Percentiles rank a stretch among this genome's conserved stretches.
Evolutionary conservation across 768 basidiomycete genomes (phyloP).

Genomic region (Suillus luteus): DNA sequence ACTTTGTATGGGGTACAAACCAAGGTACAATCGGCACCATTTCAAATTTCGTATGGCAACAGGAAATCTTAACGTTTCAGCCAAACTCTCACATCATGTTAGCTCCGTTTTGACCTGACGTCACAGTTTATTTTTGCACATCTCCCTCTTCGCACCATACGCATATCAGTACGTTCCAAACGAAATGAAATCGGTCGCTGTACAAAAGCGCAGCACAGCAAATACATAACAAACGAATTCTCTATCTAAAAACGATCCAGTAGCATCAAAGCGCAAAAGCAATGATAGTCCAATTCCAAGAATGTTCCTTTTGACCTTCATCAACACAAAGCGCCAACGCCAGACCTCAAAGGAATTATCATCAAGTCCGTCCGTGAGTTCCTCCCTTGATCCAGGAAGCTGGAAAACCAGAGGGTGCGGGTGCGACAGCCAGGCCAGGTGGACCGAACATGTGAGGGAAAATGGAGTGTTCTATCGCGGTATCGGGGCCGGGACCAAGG

Average conservation of each 20-base stretch:
- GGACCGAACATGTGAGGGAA: conserved; percentile 33
- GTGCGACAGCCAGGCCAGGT: conserved; percentile 10
- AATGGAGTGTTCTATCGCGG: conserved; percentile 30
- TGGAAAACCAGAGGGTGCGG: neutral
- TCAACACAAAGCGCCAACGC: neutral
- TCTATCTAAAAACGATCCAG: neutral
- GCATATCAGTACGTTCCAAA: no score
- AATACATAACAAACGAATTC: neutral
- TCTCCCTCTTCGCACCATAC: no score
- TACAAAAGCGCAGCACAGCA: neutral
- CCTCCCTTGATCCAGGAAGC: neutral
- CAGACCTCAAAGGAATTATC: neutral
- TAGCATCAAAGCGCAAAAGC: neutral
- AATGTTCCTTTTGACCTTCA: neutral
- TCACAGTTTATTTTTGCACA: no score
- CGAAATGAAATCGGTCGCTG: no score
- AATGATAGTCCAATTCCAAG: neutral
- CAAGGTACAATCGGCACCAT: neutral
- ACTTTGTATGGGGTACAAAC: no score
- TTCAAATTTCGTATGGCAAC: neutral
- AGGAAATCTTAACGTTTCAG: no score
- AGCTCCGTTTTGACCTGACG: no score
- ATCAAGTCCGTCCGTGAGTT: neutral
- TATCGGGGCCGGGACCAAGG: conserved; percentile 19
- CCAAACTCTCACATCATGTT: no score